Evolutionary conservation across 164 flowering plant species (phyloP), one percentile per base, ranked within the genome.

Genomic region (Kalanchoe fedtschenkoi): DNA sequence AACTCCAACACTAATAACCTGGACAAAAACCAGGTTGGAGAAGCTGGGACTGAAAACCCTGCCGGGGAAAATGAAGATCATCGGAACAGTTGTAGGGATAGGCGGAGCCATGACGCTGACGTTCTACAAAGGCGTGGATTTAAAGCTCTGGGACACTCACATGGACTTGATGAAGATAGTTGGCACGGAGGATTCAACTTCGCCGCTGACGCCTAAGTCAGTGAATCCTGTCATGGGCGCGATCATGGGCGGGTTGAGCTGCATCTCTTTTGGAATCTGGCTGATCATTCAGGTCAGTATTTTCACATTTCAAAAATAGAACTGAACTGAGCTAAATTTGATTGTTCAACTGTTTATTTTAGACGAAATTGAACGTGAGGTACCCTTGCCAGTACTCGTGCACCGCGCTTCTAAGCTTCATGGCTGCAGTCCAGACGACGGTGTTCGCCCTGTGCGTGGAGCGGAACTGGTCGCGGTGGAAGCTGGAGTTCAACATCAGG

Each of bases 31-130:
- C n/a, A 83, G 88, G 69, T 22, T 79, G 64, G 88, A 83, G 71
- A 70, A 35, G 62, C 16, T 81, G 63, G 74, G 41, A 2, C 2
- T 78, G 0, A 28, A 66, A 19, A 73, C 73, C 0, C 0, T 43
- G 26, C 62, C 68, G 2, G 90, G 92, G 5, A 69, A 72, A 30
- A 81, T 82, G 0, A 88, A 86, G 67, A 70, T 83, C 30, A 0
- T 72, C 24, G 96, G 96, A 5, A 84, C 88, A 10, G 2, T 74
- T 30, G 19, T 81, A 9, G 76, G 90, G 11, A 64, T 88, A 14
- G 67, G 83, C 34, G 96, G 91, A 1, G 91, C 90, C 26, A 83
- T 88, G 92, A 28, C 82, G 0, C 72, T 86, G 5, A 86, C 87
- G 0, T 76, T 86, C 42, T 86, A 80, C 76, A 84, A 81, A 70